phyloP scores from a whole-genome alignment of 2,329 filamentous ascomycete genomes.

The Chaetomium sp. region DNA sequence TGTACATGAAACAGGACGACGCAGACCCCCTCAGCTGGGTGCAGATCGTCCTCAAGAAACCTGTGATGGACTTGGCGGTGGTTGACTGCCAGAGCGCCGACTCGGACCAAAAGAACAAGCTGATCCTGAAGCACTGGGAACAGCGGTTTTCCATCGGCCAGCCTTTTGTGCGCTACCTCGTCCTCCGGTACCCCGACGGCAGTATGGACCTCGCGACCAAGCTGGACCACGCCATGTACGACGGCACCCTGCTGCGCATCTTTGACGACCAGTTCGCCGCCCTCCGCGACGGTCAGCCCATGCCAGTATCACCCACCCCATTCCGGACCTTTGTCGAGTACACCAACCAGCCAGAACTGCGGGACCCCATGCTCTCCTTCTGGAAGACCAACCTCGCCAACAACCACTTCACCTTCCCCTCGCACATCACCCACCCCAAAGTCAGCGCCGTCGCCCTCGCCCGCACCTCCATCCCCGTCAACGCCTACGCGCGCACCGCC shows the following conservation, averaged over 20 bases:
- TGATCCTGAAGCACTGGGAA: not conserved
- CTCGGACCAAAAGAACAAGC: not conserved
- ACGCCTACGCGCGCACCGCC: not conserved
- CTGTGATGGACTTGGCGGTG: not conserved
- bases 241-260: conserved; percentile 6
- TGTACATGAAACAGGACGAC: not conserved
- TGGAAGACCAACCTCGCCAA: not conserved
- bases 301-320: not conserved
- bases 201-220: not conserved
- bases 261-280: conserved; percentile 1
- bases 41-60: not conserved
- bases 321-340: not conserved
- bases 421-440: not conserved
- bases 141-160: not conserved
- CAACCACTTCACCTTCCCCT: not conserved
- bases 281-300: not conserved
- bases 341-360: not conserved
- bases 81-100: not conserved
- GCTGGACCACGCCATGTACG: conserved; percentile 4
- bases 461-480: not conserved
- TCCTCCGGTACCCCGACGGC: not conserved
- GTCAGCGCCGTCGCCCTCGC: not conserved
- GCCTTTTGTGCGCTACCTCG: not conserved
- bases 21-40: not conserved
- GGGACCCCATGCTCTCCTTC: not conserved